Base-by-base conservation (phyloP, 805 yeast genomes). In the Candida schatavii region DNA sequence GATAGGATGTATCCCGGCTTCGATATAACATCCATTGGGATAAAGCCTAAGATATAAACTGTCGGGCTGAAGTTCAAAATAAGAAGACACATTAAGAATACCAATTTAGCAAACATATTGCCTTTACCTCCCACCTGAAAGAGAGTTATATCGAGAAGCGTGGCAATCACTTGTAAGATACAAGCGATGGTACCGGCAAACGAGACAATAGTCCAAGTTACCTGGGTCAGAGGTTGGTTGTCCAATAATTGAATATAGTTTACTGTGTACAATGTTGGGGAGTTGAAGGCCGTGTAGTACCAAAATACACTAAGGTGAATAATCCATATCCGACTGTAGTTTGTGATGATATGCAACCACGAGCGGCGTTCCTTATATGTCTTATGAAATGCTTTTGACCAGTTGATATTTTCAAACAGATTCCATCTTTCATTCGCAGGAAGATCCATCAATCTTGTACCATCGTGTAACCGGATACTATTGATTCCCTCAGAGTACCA, bases 261-360 rank as follows among this genome's bases (percentile, higher is more conserved):
- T 19, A 53, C 55, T 5, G 81, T 77, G 54, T 74, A 76, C 4
- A 77, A 49, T 4, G 75, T 59, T 1, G 79, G 77, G 0, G 80
- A 67, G 46, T 77, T 77, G 48, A 74, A 72, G 43, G 74, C 64
- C 4, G 78, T 71, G 46, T 63, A 74, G 47, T 69, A 76, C 81
- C 81, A 77, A 52, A 72, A 77, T 53, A 70, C 60, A 2, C 73
- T 58, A 4, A 72, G 47, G 49, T 77, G 81, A 38, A 77, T 73
- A 10, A 73, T 69, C 81, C 81, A 77, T 13, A 77, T 69, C 46
- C 81, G 56, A 49, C 70, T 74, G 46, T 75, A 76, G 47, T 76
- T 75, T 1, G 76, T 67, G 0, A 75, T 58, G 3, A 72, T 46
- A 53, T 76, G 81, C 51, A 71, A 55, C 79, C 80, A 76, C 1